phyloP scores from a whole-genome alignment of 1,284 basidiomycete genomes.

The Sutorius eximius region DNA sequence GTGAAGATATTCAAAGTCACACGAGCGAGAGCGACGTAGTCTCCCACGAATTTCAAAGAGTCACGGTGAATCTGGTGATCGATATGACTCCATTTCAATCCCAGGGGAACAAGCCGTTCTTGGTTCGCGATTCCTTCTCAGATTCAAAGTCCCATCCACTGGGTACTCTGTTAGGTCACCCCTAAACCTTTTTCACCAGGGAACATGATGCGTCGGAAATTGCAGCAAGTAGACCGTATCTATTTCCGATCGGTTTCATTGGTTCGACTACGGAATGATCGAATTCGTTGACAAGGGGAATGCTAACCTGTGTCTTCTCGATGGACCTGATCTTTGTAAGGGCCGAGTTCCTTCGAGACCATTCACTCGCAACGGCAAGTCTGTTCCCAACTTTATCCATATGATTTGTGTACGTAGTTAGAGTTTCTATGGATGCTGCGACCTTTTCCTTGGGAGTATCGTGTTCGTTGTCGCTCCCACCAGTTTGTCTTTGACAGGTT shows the following conservation, averaged over 20 bases:
- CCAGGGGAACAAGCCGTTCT: conserved; percentile 3
- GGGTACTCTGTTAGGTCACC: conserved; percentile 2
- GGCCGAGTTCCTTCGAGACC: conserved; percentile 1
- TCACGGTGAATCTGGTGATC: conserved; percentile 54
- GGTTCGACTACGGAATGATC: not conserved
- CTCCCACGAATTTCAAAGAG: conserved; percentile 7
- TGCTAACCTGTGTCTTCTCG: not conserved
- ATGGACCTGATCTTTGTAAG: not conserved
- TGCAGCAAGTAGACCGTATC: conserved; percentile 4
- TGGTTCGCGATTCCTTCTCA: conserved; percentile 8
- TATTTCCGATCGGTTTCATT: not conserved
- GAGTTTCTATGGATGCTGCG: not conserved
- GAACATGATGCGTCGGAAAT: conserved; percentile 1
- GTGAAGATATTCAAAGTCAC: conserved; percentile 44
- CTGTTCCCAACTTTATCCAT: conserved; percentile 1
- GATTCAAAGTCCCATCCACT: conserved; percentile 8
- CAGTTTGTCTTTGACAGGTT: conserved; percentile 10
- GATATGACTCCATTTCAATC: conserved; percentile 4
- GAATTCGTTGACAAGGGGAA: conserved; percentile 3
- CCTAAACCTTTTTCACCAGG: conserved; percentile 1
- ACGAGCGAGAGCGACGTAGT: conserved; percentile 3
- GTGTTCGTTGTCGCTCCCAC: conserved; percentile 15
- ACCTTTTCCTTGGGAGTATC: conserved; percentile 6
- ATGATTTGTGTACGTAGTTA: not conserved
- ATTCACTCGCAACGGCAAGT: not conserved